Conservation (phyloP, 2,329 filamentous ascomycete genomes). For the Mycosphaerella sp. region DNA sequence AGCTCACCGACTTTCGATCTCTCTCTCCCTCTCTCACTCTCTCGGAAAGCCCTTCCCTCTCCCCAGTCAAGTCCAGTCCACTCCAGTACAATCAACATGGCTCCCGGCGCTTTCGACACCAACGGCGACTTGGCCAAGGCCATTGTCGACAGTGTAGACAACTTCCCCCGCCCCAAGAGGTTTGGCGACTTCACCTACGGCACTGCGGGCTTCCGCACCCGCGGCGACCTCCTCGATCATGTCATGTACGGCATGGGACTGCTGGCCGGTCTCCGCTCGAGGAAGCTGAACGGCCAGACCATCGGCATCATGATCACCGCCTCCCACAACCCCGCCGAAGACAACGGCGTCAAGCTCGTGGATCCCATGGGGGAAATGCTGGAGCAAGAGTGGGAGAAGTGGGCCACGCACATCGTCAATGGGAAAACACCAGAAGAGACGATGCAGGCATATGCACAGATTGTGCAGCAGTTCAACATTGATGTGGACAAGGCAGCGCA, state of each 20-base stretch:
- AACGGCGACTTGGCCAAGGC: slow-evolving; percentile 20
- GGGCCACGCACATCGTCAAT: slow-evolving; percentile 87
- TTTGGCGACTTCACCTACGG: slow-evolving; percentile 50
- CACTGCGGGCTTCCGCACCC: slow-evolving; percentile 62
- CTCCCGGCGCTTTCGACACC: slow-evolving; percentile 14
- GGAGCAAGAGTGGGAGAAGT: slow-evolving; percentile 83
- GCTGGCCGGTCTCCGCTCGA: slow-evolving; percentile 78
- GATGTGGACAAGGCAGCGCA: slow-evolving; percentile 62
- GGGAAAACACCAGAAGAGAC: slow-evolving; percentile 68
- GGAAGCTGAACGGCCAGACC: slow-evolving; percentile 80
- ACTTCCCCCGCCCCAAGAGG: slow-evolving; percentile 31
- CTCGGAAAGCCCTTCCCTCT: not conserved
- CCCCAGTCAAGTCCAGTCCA: not conserved
- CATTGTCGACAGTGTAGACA: slow-evolving; percentile 30
- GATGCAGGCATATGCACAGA: slow-evolving; percentile 65
- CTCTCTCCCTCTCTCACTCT: not conserved
- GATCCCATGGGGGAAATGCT: slow-evolving; percentile 98
- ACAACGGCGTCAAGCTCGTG: slow-evolving; percentile 93
- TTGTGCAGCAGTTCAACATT: slow-evolving; percentile 70
- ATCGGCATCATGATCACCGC: slow-evolving; percentile 97
- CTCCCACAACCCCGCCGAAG: slow-evolving; percentile 81
- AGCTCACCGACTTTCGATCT: too few species aligned
- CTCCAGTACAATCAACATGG: slow-evolving; percentile 8
- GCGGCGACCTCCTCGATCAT: slow-evolving; percentile 76
- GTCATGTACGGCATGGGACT: slow-evolving; percentile 91